phyloP scores from a whole-genome alignment of 345 rosid genomes.

The Carallia pectinifolia region DNA sequence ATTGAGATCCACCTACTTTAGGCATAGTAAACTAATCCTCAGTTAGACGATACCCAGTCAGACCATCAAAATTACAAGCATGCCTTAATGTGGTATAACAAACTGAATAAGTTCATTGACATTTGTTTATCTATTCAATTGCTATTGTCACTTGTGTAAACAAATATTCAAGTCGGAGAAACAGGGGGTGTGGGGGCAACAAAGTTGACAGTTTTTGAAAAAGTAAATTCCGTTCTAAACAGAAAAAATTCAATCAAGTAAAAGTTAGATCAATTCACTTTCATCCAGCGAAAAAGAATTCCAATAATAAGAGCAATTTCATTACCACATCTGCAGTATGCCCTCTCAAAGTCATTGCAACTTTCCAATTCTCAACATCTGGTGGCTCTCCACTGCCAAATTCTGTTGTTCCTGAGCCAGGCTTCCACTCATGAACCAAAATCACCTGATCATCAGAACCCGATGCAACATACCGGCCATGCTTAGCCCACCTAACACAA shows the following conservation, averaged over 20 bases:
- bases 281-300: neutral
- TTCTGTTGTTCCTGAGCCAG: conserved; percentile 95
- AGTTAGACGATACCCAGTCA: conserved; percentile 36
- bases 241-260: conserved; percentile 8
- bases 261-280: neutral
- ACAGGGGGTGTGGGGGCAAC: neutral
- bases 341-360: conserved; percentile 90
- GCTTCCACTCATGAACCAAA: conserved; percentile 88
- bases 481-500: conserved; percentile 99
- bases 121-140: neutral
- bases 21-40: conserved; percentile 41
- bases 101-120: neutral
- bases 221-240: neutral
- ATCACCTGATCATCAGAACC: conserved; percentile 98
- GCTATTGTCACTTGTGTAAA: neutral
- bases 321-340: conserved; percentile 99
- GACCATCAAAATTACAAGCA: conserved; percentile 16
- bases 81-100: neutral
- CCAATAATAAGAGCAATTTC: conserved; percentile 16
- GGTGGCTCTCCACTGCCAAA: conserved; percentile 99
- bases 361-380: conserved; percentile 99
- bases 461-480: conserved; percentile 83
- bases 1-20: conserved; percentile 99
- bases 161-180: neutral
- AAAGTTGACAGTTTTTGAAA: neutral